These are phyloP conservation scores for Saccharomycopsis sp. DNA, from an alignment of 805 yeast genomes.

Conservation along the genomic window DNA sequence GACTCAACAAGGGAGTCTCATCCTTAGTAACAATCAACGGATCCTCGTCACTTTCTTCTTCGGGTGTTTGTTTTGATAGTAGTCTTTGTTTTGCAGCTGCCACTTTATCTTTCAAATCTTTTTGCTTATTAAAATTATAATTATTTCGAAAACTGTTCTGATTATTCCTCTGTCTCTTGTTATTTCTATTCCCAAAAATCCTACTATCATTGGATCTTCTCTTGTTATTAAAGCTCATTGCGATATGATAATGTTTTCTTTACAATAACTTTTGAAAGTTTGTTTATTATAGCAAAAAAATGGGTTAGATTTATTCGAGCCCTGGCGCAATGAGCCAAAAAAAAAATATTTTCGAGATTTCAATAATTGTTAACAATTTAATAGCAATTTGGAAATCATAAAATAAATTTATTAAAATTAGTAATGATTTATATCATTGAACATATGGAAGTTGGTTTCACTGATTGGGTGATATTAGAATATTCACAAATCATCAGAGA, in stretches of 20 bases:
- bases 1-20: conserved; percentile 4
- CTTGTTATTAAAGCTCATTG: no score
- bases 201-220: no score
- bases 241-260: no score
- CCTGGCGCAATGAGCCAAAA: background rate
- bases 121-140: no score
- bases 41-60: background rate
- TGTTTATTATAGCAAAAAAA: no score
- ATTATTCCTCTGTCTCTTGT: background rate
- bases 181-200: background rate
- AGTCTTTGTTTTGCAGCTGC: conserved; percentile 7
- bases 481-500: conserved; percentile 75
- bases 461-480: conserved; percentile 91
- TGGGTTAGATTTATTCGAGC: background rate
- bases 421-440: conserved; percentile 85
- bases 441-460: conserved; percentile 96
- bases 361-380: no score
- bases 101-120: conserved; percentile 2
- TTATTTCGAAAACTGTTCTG: no score
- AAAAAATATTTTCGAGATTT: background rate
- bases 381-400: background rate
- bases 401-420: background rate
- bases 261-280: no score
- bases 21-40: no score
- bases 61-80: background rate